A percentile compares a stretch with the other conserved stretches of the same genome.
Evolutionary conservation across 306 rosid species (phyloP).

Genomic region (Calophaca sinica): DNA sequence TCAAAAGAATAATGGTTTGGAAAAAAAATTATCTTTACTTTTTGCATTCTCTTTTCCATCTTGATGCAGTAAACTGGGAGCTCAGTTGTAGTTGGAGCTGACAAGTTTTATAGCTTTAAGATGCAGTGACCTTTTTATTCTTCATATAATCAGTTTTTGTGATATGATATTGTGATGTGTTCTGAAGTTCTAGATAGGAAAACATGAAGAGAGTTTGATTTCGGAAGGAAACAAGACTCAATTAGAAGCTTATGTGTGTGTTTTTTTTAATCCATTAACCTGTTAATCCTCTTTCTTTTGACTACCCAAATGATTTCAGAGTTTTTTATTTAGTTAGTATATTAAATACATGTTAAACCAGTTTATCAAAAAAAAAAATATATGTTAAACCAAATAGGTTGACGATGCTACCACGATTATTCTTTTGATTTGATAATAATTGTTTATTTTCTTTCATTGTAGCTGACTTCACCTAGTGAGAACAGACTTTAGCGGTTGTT

Average conservation of each 20-base stretch:
- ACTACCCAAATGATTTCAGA: too few species aligned
- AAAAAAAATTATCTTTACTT: too few species aligned
- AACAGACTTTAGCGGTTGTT: not conserved
- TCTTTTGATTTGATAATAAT: not conserved
- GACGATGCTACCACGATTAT: conserved; percentile 18
- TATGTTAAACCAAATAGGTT: too few species aligned
- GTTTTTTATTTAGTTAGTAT: not conserved
- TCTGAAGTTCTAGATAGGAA: conserved; percentile 5
- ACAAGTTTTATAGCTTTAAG: not conserved
- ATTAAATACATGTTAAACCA: not conserved
- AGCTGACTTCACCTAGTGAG: not conserved
- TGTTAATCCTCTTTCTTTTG: not conserved
- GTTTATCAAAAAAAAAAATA: not conserved
- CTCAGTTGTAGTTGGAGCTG: not conserved
- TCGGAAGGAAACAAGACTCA: conserved; percentile 22
- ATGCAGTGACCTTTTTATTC: conserved; percentile 1
- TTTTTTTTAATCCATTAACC: conserved; percentile 17
- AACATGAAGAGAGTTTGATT: not conserved
- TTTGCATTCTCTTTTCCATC: conserved; percentile 14
- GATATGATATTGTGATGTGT: not conserved
- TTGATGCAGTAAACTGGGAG: conserved; percentile 1
- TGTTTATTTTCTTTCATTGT: conserved; percentile 17
- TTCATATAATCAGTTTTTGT: not conserved
- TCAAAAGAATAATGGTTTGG: too few species aligned
- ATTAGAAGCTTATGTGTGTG: not conserved